Conservation (phyloP, 257 asterid genomes). For the Solanum tarijense region DNA sequence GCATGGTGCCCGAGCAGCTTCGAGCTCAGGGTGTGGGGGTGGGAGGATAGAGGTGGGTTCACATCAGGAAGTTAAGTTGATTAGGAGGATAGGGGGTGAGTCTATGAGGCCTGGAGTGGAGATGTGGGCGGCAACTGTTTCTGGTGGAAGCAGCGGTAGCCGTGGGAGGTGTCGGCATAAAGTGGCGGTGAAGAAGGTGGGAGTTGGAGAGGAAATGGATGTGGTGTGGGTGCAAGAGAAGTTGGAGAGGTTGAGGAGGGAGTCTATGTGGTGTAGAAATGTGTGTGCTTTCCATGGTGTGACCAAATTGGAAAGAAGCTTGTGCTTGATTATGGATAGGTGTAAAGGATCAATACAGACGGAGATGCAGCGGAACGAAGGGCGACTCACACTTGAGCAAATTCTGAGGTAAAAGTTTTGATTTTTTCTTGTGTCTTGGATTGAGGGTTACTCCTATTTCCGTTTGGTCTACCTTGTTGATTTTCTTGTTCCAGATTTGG, state of each 20-base stretch:
- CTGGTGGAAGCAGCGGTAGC: constrained; percentile 14
- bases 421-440: not conserved
- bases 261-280: constrained; percentile 92
- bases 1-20: constrained; percentile 13
- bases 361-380: constrained; percentile 82
- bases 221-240: constrained; percentile 83
- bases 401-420: constrained; percentile 63
- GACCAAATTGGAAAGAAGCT: constrained; percentile 43
- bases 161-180: constrained; percentile 56
- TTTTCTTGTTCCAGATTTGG: not conserved
- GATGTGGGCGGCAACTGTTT: constrained; percentile 59
- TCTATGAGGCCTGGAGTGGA: constrained; percentile 41
- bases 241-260: constrained; percentile 76
- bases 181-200: constrained; percentile 76
- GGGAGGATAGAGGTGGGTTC: constrained; percentile 57
- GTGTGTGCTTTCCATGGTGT: constrained; percentile 92
- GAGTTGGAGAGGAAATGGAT: constrained; percentile 52
- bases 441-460: not conserved
- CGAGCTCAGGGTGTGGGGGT: constrained; percentile 21
- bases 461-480: not conserved
- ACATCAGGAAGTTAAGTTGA: constrained; percentile 62
- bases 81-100: constrained; percentile 55
- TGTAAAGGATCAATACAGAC: constrained; percentile 81
- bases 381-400: constrained; percentile 92
- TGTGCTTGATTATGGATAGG: constrained; percentile 85